These are phyloP conservation scores for Pharnaceum exiguum DNA, from an alignment of 148 eudicot species.

Conservation along the genomic window DNA sequence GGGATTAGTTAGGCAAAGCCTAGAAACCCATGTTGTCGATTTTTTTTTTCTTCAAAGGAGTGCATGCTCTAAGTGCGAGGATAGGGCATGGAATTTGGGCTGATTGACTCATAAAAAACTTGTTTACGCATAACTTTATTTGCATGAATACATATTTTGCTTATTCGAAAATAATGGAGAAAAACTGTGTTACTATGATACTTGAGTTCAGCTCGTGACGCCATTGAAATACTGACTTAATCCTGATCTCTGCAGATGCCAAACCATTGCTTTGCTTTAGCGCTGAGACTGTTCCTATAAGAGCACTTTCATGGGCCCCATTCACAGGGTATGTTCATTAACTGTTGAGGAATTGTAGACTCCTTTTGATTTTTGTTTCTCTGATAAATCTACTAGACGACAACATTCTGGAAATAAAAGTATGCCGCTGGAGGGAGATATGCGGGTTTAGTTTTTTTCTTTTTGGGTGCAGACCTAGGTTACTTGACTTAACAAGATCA, in stretches of 20 bases:
- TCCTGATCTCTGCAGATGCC: constrained; percentile 45
- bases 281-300: constrained; percentile 84
- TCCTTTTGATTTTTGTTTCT: neutral
- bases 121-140: neutral
- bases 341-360: neutral
- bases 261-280: constrained; percentile 81
- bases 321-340: constrained; percentile 44
- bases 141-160: neutral
- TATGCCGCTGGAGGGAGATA: no score
- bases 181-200: neutral
- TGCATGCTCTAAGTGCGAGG: no score
- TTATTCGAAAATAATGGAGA: neutral
- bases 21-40: no score
- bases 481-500: no score
- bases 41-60: no score
- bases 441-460: no score
- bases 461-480: no score
- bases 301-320: constrained; percentile 92
- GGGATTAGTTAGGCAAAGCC: no score
- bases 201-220: constrained; percentile 1
- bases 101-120: no score
- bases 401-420: no score
- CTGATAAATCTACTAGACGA: neutral
- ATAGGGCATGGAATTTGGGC: no score
- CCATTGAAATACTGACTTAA: constrained; percentile 10